These are phyloP conservation scores for Hypoxylon intermedium DNA, from an alignment of 495 filamentous ascomycete species.

Conservation along the genomic window DNA sequence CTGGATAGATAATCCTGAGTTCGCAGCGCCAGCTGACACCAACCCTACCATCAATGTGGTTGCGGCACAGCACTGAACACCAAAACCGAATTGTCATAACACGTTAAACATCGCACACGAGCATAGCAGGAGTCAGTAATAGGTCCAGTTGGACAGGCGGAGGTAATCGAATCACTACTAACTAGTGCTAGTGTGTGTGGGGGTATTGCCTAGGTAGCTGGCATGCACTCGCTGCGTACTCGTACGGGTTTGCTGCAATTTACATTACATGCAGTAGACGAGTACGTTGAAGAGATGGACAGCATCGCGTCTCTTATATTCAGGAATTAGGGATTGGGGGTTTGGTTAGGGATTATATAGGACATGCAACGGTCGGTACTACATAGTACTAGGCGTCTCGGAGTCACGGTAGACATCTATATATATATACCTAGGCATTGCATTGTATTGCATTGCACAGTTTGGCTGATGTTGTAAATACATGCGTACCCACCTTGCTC, in stretches of 20 bases:
- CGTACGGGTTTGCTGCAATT: too few relatives aligned
- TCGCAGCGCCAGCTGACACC: neutral
- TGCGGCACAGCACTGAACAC: neutral
- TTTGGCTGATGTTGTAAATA: too few relatives aligned
- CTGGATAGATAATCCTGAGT: constrained; percentile 39
- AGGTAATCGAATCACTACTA: too few relatives aligned
- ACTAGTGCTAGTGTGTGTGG: too few relatives aligned
- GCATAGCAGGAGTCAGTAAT: too few relatives aligned
- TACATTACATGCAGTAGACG: too few relatives aligned
- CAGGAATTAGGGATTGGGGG: neutral
- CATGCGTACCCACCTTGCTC: neutral
- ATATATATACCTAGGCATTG: neutral
- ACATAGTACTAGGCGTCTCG: neutral
- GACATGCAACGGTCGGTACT: neutral
- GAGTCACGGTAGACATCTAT: neutral
- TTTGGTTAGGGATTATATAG: neutral
- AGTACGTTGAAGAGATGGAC: too few relatives aligned
- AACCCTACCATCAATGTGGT: neutral
- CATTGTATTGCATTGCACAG: too few relatives aligned
- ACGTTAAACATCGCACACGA: too few relatives aligned
- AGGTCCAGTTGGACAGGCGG: too few relatives aligned
- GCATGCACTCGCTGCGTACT: too few relatives aligned
- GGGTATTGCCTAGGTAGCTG: too few relatives aligned
- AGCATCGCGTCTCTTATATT: neutral
- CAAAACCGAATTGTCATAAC: neutral